Conservation (phyloP, 805 yeast genomes). For the Alloascoidea africana region DNA sequence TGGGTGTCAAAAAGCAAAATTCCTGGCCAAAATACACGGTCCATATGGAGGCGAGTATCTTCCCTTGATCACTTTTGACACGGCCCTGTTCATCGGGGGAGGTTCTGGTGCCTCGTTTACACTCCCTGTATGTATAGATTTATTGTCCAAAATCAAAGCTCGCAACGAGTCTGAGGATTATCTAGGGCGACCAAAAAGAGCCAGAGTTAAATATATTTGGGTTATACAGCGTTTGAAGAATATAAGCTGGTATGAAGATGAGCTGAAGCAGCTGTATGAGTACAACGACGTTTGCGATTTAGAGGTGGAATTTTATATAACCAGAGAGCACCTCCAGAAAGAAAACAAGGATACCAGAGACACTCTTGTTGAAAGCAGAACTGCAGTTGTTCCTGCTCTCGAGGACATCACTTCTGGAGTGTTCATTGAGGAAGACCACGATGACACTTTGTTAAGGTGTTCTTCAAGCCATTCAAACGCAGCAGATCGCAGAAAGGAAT, state of each 20-base stretch:
- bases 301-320: not conserved
- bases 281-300: constrained; percentile 10
- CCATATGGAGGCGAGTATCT: constrained; percentile 29
- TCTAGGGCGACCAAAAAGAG: constrained; percentile 18
- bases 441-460: not conserved
- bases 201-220: constrained; percentile 21
- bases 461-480: not conserved
- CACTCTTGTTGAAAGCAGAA: not conserved
- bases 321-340: not conserved
- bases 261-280: constrained; percentile 17
- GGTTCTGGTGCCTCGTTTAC: constrained; percentile 32
- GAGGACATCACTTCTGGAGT: not conserved
- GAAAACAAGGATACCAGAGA: no score
- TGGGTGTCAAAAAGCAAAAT: constrained; percentile 7
- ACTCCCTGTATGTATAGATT: constrained; percentile 28
- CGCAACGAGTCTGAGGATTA: constrained; percentile 14
- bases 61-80: constrained; percentile 27
- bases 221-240: constrained; percentile 15
- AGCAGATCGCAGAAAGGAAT: not conserved
- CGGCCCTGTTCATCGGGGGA: constrained; percentile 23
- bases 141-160: constrained; percentile 16
- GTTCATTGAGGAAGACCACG: not conserved
- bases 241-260: constrained; percentile 22
- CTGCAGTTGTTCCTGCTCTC: not conserved
- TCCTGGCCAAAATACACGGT: constrained; percentile 22